These are phyloP conservation scores for Paraleonurus japonicus DNA, from an alignment of 257 asterid genomes.

Conservation along the genomic window DNA sequence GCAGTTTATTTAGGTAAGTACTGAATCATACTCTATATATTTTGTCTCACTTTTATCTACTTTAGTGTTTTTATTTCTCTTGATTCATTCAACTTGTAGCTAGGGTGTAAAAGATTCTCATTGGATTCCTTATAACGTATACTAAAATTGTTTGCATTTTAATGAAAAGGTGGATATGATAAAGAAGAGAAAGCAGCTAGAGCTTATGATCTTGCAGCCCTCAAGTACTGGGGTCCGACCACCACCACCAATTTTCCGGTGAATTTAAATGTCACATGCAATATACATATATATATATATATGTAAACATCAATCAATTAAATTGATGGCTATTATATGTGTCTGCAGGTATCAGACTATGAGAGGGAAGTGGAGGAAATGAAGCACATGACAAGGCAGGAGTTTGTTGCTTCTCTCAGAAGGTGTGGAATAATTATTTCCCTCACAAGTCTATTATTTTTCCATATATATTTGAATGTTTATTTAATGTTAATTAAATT, in stretches of 20 bases:
- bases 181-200: conserved; percentile 92
- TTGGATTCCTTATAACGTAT: conserved; percentile 41
- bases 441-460: not conserved
- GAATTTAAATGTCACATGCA: conserved; percentile 1
- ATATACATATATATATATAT: not conserved
- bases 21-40: conserved; percentile 22
- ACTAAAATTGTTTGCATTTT: conserved; percentile 4
- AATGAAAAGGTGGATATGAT: conserved; percentile 77
- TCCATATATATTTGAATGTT: not conserved
- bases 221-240: conserved; percentile 89
- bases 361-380: conserved; percentile 77
- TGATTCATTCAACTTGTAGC: not conserved
- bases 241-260: conserved; percentile 90
- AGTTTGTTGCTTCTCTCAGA: conserved; percentile 92
- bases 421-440: conserved; percentile 37
- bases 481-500: not conserved
- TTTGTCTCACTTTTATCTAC: conserved; percentile 23
- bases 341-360: conserved; percentile 51
- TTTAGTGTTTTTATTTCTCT: conserved; percentile 15
- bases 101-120: conserved; percentile 33
- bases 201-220: conserved; percentile 93
- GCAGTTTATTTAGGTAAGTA: conserved; percentile 89
- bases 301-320: not conserved
- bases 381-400: conserved; percentile 94
- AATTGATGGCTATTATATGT: not conserved